Evolutionary conservation across 2,329 filamentous ascomycete species (phyloP).

Genomic region (Colletotrichum destructivum): DNA sequence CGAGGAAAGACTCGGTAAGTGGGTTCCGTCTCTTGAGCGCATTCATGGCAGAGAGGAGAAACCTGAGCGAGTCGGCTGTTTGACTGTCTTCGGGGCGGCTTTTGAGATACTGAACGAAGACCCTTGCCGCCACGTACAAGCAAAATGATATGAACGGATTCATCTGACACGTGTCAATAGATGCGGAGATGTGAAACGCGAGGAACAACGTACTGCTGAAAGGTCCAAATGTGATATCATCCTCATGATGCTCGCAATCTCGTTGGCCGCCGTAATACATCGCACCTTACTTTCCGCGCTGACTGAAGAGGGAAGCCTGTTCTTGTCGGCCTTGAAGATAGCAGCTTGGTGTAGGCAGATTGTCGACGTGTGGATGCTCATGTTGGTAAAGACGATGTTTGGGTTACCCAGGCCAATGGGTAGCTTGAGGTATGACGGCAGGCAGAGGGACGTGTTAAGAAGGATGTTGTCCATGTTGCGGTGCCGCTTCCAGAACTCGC

Average conservation of each 20-base stretch:
- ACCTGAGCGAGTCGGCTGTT: constrained; percentile 86
- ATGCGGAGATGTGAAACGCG: not conserved
- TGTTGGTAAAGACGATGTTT: constrained; percentile 94
- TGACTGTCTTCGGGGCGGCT: constrained; percentile 88
- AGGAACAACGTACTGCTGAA: constrained; percentile 73
- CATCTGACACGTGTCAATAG: constrained; percentile 72
- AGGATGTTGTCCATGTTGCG: constrained; percentile 90
- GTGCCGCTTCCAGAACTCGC: constrained; percentile 96
- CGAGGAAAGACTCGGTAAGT: constrained; percentile 93
- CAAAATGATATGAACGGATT: constrained; percentile 97
- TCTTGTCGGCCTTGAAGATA: constrained; percentile 96
- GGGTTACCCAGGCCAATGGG: constrained; percentile 82
- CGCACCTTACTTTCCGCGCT: constrained; percentile 92
- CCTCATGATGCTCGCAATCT: constrained; percentile 95
- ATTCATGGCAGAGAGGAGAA: constrained; percentile 91
- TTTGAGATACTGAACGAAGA: constrained; percentile 97
- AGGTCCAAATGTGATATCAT: constrained; percentile 94
- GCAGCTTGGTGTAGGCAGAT: constrained; percentile 99
- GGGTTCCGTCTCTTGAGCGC: constrained; percentile 90
- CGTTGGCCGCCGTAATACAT: constrained; percentile 93
- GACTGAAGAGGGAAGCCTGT: constrained; percentile 82
- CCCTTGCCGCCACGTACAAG: constrained; percentile 93
- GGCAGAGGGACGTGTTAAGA: constrained; percentile 85
- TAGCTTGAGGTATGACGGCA: constrained; percentile 86
- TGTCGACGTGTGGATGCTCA: constrained; percentile 96